These are phyloP conservation scores for Abrus precatorius DNA, from an alignment of 306 rosid genomes.

Conservation along the genomic window DNA sequence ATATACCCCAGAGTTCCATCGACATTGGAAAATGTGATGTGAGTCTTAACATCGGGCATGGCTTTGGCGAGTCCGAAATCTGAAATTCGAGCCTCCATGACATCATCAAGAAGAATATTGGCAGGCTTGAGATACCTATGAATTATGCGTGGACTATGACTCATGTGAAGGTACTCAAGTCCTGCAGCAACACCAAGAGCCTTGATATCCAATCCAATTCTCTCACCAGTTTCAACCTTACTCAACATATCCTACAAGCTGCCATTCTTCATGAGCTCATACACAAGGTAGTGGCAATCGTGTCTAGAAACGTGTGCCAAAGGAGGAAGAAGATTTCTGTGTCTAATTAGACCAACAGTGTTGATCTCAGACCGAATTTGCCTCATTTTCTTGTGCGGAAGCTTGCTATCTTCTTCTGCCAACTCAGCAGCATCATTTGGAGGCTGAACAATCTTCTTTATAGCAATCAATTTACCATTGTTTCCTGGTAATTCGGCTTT, in stretches of 20 bases:
- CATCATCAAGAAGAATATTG: constrained; percentile 81
- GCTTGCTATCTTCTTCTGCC: constrained; percentile 72
- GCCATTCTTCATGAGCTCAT: constrained; percentile 89
- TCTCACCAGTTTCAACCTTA: constrained; percentile 47
- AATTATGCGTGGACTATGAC: constrained; percentile 71
- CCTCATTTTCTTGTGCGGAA: constrained; percentile 74
- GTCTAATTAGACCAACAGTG: constrained; percentile 84
- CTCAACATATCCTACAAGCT: constrained; percentile 70
- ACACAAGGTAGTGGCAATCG: constrained; percentile 79
- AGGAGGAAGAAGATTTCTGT: constrained; percentile 80
- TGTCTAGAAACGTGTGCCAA: constrained; percentile 78
- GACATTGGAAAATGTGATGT: constrained; percentile 67
- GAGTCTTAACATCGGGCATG: constrained; percentile 76
- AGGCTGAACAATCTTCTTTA: constrained; percentile 80
- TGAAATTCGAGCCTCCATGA: constrained; percentile 90
- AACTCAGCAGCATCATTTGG: constrained; percentile 64
- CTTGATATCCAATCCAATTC: constrained; percentile 79
- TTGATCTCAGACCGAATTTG: constrained; percentile 78
- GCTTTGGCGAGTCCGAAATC: constrained; percentile 93
- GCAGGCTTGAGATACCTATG: constrained; percentile 87
- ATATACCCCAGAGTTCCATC: constrained; percentile 88
- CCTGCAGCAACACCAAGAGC: constrained; percentile 76
- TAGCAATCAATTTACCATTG: constrained; percentile 71
- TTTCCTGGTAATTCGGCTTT: constrained; percentile 74
- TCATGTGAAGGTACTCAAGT: constrained; percentile 80